These are phyloP conservation scores for Oryza rufipogon DNA, from an alignment of 176 grass and related monocot genomes.

Conservation along the genomic window DNA sequence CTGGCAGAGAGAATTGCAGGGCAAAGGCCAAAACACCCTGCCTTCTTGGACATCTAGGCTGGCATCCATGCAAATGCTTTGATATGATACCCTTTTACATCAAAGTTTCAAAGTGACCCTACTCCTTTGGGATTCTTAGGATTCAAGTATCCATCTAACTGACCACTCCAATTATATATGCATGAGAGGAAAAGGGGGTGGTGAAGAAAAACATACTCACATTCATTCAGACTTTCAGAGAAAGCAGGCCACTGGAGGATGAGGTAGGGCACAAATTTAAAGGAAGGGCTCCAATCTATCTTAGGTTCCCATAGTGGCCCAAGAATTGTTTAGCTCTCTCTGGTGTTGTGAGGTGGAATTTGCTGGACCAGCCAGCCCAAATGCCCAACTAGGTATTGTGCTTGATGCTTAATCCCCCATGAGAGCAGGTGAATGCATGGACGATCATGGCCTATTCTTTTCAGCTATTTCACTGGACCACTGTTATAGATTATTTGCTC, in stretches of 20 bases:
- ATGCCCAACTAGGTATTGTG: constrained; percentile 7
- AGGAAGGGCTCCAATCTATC: constrained; percentile 50
- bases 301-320: constrained; percentile 73
- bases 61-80: constrained; percentile 51
- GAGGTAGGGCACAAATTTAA: constrained; percentile 53
- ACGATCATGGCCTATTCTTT: constrained; percentile 28
- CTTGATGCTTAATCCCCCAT: not conserved
- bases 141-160: constrained; percentile 48
- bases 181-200: constrained; percentile 35
- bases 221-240: constrained; percentile 17
- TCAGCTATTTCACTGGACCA: no score
- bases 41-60: constrained; percentile 77
- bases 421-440: constrained; percentile 32
- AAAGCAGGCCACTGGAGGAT: constrained; percentile 44
- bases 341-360: constrained; percentile 74
- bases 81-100: constrained; percentile 61
- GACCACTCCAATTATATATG: constrained; percentile 51
- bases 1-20: constrained; percentile 2
- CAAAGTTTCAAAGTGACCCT: constrained; percentile 29
- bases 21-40: constrained; percentile 57
- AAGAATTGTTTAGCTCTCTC: constrained; percentile 71
- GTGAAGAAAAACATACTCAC: constrained; percentile 13
- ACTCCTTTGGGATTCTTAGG: constrained; percentile 66
- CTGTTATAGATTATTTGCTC: no score
- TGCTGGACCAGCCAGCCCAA: constrained; percentile 82